These are phyloP conservation scores for Flaveria brownii DNA, from an alignment of 129 eudicot species.

Conservation along the genomic window DNA sequence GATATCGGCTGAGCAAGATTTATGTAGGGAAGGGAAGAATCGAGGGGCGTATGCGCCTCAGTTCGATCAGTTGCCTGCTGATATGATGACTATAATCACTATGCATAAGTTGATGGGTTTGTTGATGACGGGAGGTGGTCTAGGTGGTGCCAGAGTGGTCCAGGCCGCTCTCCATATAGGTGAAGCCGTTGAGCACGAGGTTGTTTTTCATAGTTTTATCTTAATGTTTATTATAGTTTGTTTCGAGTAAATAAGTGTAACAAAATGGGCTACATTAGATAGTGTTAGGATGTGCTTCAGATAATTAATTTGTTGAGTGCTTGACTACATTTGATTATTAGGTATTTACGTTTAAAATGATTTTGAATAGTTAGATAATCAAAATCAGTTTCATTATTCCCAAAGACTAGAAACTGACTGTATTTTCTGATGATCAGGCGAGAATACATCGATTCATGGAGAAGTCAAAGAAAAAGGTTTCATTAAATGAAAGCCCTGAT, in stretches of 20 bases:
- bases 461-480: conserved; percentile 57
- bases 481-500: conserved; percentile 47
- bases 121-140: conserved; percentile 86
- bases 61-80: conserved; percentile 85
- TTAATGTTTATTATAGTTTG: neutral
- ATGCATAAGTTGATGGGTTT: conserved; percentile 93
- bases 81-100: conserved; percentile 91
- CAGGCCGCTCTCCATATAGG: conserved; percentile 82
- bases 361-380: too few relatives aligned
- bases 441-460: conserved; percentile 75
- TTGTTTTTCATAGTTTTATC: conserved; percentile 20
- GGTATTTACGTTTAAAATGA: too few relatives aligned
- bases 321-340: too few relatives aligned
- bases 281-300: neutral
- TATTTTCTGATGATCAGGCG: conserved; percentile 44
- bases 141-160: conserved; percentile 74
- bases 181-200: conserved; percentile 97
- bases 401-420: neutral
- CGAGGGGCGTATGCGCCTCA: conserved; percentile 56
- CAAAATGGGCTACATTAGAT: neutral
- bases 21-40: conserved; percentile 61
- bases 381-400: too few relatives aligned
- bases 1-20: conserved; percentile 74
- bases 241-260: neutral
- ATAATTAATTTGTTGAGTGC: neutral